Evolutionary conservation across 2,329 filamentous ascomycete genomes (phyloP), one percentile per base, ranked within the genome.

Genomic region (Fusarium verticillioides): DNA sequence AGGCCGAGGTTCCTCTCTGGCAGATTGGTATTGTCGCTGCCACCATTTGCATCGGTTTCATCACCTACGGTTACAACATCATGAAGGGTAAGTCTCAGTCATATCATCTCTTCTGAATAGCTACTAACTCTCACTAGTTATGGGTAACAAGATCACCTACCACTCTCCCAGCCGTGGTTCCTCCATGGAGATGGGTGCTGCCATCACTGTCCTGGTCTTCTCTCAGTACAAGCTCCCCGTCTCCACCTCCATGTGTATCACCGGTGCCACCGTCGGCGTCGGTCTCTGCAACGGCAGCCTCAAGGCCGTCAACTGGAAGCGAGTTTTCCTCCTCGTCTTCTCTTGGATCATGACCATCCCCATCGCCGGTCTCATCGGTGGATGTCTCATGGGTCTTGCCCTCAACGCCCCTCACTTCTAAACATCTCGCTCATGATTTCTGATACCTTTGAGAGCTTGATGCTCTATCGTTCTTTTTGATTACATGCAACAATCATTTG

Each of bases 61-160:
- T 91, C 78, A 94, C 92, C 19, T 94, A 94, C 77, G 93, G 92
- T 15, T 94, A 94, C 85, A 94, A 94, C 85, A 94, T 94, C 83
- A 94, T 94, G 92, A 94, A 93, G 84, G 90, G 88, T 90, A 83
- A 81, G 87, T 73, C 11, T 12, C 19, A 19, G n/a, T 4, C n/a
- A 5, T n/a, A 30, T 37, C 28, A 2, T n/a, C 16, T 0, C 16
- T 19, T 28, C 9, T 15, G 43, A n/a, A 50, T 11, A 40, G 39
- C 0, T 1, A n/a, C 77, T 78, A 66, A 78, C 65, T 53, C 23
- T 9, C 5, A n/a, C 54, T 73, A 90, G 91, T 93, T 82, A 94
- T 94, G 92, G 93, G 93, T 60, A 95, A 94, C 87, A 93, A 93
- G 83, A 91, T 93, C 81, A 94, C 92, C 65, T 92, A 92, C 82